phyloP scores from a whole-genome alignment of 257 asterid species.

The Gentiana straminea region DNA sequence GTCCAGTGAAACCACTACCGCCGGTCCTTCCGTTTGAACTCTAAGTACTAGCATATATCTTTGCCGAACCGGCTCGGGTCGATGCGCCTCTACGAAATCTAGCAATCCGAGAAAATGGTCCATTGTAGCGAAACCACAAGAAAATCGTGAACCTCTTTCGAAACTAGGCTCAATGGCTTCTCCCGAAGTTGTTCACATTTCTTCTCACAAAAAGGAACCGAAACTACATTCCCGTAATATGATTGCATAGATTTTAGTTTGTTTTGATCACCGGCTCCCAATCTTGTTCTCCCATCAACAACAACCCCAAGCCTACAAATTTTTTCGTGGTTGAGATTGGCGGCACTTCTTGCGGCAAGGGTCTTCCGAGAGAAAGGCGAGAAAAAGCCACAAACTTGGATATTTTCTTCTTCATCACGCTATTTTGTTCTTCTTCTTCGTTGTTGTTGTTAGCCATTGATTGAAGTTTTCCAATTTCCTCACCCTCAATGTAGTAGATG shows the following conservation, averaged over 20 bases:
- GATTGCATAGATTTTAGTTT: constrained; percentile 4
- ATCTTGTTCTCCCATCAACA: constrained; percentile 56
- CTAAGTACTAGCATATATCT: constrained; percentile 17
- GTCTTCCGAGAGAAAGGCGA: constrained; percentile 61
- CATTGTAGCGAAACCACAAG: constrained; percentile 22
- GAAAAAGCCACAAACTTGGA: constrained; percentile 50
- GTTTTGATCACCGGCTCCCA: constrained; percentile 18
- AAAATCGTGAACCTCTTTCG: constrained; percentile 36
- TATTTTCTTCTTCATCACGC: constrained; percentile 4
- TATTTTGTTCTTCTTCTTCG: background rate
- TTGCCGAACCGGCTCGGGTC: constrained; percentile 32
- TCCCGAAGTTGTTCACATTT: constrained; percentile 24
- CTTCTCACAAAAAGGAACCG: constrained; percentile 54
- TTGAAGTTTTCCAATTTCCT: constrained; percentile 30
- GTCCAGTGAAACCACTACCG: constrained; percentile 53
- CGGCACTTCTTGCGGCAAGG: constrained; percentile 9
- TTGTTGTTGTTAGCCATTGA: constrained; percentile 24
- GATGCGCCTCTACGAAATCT: constrained; percentile 67
- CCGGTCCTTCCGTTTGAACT: constrained; percentile 39
- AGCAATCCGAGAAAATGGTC: constrained; percentile 68
- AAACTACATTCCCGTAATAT: constrained; percentile 56
- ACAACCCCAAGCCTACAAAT: constrained; percentile 43
- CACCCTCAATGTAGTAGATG: constrained; percentile 40
- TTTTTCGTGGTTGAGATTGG: background rate
- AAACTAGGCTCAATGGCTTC: constrained; percentile 32